Evolutionary conservation across 805 yeast genomes (phyloP).

Genomic region (Saccharomyces mikatae): DNA sequence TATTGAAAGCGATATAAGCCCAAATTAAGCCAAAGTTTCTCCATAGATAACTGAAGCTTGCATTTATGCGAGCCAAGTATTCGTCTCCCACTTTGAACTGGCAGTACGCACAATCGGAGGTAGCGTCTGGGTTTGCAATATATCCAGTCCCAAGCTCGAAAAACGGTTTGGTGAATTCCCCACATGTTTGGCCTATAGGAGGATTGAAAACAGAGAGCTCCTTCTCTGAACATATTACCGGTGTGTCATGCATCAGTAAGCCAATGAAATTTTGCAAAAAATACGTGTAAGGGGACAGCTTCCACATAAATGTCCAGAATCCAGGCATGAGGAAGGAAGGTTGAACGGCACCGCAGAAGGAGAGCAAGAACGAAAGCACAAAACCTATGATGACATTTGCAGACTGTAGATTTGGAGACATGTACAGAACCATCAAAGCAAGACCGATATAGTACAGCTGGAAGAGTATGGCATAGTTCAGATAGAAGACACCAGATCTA

Average conservation of each 20-base stretch:
- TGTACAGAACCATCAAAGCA: slow-evolving; percentile 29
- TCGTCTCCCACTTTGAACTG: slow-evolving; percentile 43
- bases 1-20: slow-evolving; percentile 41
- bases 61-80: slow-evolving; percentile 35
- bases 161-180: slow-evolving; percentile 16
- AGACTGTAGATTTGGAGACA: slow-evolving; percentile 23
- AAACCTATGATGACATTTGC: slow-evolving; percentile 22
- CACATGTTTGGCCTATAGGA: slow-evolving; percentile 20
- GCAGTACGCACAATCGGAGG: slow-evolving; percentile 49
- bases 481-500: slow-evolving; percentile 42
- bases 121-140: slow-evolving; percentile 27
- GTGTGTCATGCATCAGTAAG: slow-evolving; percentile 40
- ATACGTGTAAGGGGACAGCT: slow-evolving; percentile 37
- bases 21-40: slow-evolving; percentile 51
- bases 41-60: slow-evolving; percentile 38
- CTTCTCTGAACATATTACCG: slow-evolving; percentile 35
- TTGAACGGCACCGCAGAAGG: slow-evolving; percentile 35
- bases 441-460: slow-evolving; percentile 38
- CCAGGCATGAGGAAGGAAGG: slow-evolving; percentile 33
- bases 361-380: slow-evolving; percentile 25
- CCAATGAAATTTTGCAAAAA: slow-evolving; percentile 40
- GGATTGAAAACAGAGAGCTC: slow-evolving; percentile 18
- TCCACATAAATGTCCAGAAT: slow-evolving; percentile 38
- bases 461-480: slow-evolving; percentile 37
- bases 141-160: slow-evolving; percentile 20